These are phyloP conservation scores for Micromonas pusilla DNA, from an alignment of 139 green algal genomes.

Conservation along the genomic window DNA sequence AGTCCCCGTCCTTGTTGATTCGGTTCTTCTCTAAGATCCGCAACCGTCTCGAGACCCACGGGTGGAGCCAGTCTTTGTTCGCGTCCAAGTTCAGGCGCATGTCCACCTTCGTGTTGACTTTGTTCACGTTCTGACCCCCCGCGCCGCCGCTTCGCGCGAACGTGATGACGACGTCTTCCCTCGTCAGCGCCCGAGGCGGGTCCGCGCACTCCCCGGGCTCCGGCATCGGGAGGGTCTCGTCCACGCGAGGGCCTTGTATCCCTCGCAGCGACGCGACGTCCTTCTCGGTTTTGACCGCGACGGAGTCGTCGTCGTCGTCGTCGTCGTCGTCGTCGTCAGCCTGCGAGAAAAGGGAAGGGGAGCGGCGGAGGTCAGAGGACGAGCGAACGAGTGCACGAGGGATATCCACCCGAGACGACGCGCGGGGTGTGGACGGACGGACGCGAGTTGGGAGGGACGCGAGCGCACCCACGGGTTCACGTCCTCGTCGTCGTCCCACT, in stretches of 20 bases:
- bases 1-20: conserved; percentile 78
- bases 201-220: background rate
- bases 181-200: conserved; percentile 1
- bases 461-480: background rate
- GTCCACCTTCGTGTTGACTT: conserved; percentile 86
- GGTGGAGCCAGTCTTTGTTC: conserved; percentile 53
- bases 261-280: background rate
- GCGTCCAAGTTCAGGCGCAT: conserved; percentile 68
- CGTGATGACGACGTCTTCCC: conserved; percentile 43
- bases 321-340: conserved; percentile 10
- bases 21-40: conserved; percentile 71
- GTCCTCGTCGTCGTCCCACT: conserved; percentile 1
- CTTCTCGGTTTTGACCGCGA: background rate
- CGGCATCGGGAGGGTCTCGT: background rate
- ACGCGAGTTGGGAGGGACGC: too few species aligned
- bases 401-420: too few species aligned
- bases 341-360: background rate
- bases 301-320: background rate
- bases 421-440: too few species aligned
- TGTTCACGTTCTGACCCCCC: conserved; percentile 41
- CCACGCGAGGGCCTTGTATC: background rate
- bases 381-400: too few species aligned
- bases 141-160: conserved; percentile 30
- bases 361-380: too few species aligned
- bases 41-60: conserved; percentile 53